Evolutionary conservation across 225 moss, liverwort and hornwort species (phyloP), one percentile per base, ranked within the genome.

Genomic region (Thuidium tamariscinum): DNA sequence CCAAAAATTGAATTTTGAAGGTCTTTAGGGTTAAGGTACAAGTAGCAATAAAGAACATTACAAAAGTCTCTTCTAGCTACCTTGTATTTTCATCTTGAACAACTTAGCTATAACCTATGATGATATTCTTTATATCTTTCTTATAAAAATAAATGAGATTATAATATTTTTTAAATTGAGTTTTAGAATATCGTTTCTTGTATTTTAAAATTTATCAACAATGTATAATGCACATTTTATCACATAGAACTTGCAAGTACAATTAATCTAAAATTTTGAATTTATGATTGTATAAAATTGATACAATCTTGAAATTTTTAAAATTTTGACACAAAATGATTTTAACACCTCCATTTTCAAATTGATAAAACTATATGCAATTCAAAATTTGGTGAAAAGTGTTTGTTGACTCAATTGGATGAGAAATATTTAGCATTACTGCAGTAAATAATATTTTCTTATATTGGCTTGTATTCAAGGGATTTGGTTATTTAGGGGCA

Each of bases 331-430:
- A 46, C 8, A 10, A 2, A 34, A 49, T 74, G 21, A 74, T 51
- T 34, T 5, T 34, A 51, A 49, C 1, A 34, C 10, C 1, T 26
- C 20, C 7, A 32, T 21, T 7, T 3, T 34, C 0, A 34, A 8
- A 21, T 18, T 1, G 0, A 19, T 16, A 29, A 73, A 49, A 7
- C 0, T 0, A 21, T 74, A 4, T 46, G 32, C 1, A 30, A 49
- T 48, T 32, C 1, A 20, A 49, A 11, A 11, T 49, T 49, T 21
- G 9, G 12, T 34, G 6, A 51, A 51, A 32, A 74, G 1, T 34
- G 1, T 3, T 34, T 34, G 7, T 21, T 34, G 13, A 34, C 13
- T 34, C 3, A 51, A 48, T 1, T 48, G 0, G 1, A 70, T 9
- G 9, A 44, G 0, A 46, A 72, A 11, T 2, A 32, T 19, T 48